These are phyloP conservation scores for Ophiognomonia clavigignenti-juglandacearum DNA, from an alignment of 2,329 filamentous ascomycete species.

Conservation along the genomic window DNA sequence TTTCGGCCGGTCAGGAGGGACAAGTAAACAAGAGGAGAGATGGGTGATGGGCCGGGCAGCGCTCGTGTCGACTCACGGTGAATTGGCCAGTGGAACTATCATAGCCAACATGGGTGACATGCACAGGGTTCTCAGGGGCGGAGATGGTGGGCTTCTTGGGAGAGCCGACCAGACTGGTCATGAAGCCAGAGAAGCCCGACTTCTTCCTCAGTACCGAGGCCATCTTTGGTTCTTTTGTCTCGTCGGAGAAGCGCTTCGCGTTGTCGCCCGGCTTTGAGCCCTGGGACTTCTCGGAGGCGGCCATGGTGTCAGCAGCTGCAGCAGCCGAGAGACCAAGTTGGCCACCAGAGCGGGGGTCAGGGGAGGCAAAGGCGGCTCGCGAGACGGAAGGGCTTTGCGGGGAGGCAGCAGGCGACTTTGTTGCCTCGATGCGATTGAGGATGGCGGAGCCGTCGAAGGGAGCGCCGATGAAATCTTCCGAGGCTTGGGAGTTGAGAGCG, in stretches of 20 bases:
- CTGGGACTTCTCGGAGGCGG: conserved; percentile 40
- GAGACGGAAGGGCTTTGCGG: conserved; percentile 20
- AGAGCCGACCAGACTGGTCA: conserved; percentile 78
- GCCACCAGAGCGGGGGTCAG: conserved; percentile 44
- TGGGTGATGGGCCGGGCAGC: too few relatives aligned
- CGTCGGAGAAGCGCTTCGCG: conserved; percentile 75
- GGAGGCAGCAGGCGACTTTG: conserved; percentile 31
- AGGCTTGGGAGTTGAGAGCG: conserved; percentile 39
- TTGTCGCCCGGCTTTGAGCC: conserved; percentile 38
- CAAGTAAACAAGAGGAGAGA: too few relatives aligned
- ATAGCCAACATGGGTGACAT: conserved; percentile 96
- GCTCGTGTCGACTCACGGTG: conserved; percentile 71
- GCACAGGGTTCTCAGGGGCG: conserved; percentile 94
- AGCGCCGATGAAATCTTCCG: conserved; percentile 59
- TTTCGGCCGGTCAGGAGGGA: too few relatives aligned
- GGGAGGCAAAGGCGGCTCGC: conserved; percentile 41
- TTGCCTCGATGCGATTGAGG: conserved; percentile 54
- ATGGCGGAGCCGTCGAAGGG: conserved; percentile 62
- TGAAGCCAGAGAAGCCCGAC: conserved; percentile 80
- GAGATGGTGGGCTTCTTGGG: conserved; percentile 91
- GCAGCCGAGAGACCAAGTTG: conserved; percentile 61
- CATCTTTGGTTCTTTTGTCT: conserved; percentile 59
- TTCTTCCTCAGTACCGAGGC: conserved; percentile 68
- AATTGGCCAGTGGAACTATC: conserved; percentile 96
- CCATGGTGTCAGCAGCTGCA: conserved; percentile 43